A percentile compares a stretch with the other conserved stretches of the same genome.
Evolutionary conservation across 225 moss, liverwort and hornwort species (phyloP).

Genomic region (Thuidium tamariscinum): DNA sequence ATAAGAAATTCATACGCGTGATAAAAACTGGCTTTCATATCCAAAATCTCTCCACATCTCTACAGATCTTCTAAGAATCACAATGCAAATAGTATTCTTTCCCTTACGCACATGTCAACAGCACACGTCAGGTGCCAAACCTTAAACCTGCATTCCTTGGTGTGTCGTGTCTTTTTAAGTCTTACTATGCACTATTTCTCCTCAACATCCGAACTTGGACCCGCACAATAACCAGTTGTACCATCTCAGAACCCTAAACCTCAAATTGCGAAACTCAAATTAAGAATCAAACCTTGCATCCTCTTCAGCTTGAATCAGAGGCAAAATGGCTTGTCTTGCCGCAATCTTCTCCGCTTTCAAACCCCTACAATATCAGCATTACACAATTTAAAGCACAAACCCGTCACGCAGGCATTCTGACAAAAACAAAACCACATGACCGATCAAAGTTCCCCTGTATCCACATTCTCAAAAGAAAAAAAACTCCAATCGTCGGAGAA

Average conservation of each 20-base stretch:
- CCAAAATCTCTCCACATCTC: neutral
- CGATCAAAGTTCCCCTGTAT: neutral
- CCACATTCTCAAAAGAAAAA: too few relatives aligned
- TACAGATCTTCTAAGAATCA: neutral
- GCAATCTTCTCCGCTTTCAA: constrained; percentile 67
- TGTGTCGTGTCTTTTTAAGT: neutral
- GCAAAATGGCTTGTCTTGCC: constrained; percentile 70
- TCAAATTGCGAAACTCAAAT: neutral
- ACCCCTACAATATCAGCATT: constrained; percentile 14
- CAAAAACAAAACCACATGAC: neutral
- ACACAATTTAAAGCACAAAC: neutral
- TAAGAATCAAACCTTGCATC: constrained; percentile 42
- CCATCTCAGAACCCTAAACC: neutral
- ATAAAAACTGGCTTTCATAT: neutral
- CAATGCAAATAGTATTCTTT: neutral
- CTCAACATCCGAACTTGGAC: neutral
- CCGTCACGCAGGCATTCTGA: neutral
- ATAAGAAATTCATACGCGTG: neutral
- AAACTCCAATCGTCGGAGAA: neutral
- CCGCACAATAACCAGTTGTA: neutral
- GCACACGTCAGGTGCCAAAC: neutral
- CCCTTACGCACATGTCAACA: neutral
- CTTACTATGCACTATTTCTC: neutral
- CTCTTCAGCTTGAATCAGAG: constrained; percentile 75
- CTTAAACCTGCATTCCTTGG: neutral